Evolutionary conservation across 2,329 filamentous ascomycete species (phyloP).

Genomic region (Talaromyces sp.): DNA sequence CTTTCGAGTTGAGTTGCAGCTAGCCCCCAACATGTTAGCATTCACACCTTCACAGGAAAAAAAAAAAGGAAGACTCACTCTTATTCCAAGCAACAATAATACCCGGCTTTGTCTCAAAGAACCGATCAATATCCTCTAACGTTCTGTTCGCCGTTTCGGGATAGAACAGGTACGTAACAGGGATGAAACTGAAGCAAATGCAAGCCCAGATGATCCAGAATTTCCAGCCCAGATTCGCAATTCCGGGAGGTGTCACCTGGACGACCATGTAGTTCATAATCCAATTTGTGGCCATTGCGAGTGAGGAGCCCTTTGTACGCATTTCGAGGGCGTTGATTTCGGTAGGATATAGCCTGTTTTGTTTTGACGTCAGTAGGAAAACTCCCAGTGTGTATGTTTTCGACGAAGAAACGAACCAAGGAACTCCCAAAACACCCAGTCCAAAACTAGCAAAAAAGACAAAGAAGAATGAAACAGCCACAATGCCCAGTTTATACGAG

Average conservation of each 20-base stretch:
- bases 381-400: no score
- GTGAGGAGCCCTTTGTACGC: conserved; percentile 20
- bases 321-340: conserved; percentile 26
- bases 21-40: background rate
- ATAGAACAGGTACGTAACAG: conserved; percentile 26
- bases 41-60: background rate
- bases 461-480: conserved; percentile 43
- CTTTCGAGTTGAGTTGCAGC: conserved; percentile 22
- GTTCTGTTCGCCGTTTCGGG: conserved; percentile 21
- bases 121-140: conserved; percentile 19
- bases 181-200: conserved; percentile 24
- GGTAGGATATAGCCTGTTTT: conserved; percentile 26
- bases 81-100: conserved; percentile 23
- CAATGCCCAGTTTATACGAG: conserved; percentile 44
- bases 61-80: conserved; percentile 16
- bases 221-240: conserved; percentile 26
- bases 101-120: conserved; percentile 22
- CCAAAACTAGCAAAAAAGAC: conserved; percentile 44
- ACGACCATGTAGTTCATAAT: conserved; percentile 24
- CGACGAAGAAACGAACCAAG: conserved; percentile 28
- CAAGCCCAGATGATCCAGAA: conserved; percentile 27
- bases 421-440: conserved; percentile 39
- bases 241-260: conserved; percentile 22
- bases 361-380: background rate
- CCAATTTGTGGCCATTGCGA: conserved; percentile 25